phyloP scores from a whole-genome alignment of 352 stramenopile genomes.

The Phytophthora capsici region DNA sequence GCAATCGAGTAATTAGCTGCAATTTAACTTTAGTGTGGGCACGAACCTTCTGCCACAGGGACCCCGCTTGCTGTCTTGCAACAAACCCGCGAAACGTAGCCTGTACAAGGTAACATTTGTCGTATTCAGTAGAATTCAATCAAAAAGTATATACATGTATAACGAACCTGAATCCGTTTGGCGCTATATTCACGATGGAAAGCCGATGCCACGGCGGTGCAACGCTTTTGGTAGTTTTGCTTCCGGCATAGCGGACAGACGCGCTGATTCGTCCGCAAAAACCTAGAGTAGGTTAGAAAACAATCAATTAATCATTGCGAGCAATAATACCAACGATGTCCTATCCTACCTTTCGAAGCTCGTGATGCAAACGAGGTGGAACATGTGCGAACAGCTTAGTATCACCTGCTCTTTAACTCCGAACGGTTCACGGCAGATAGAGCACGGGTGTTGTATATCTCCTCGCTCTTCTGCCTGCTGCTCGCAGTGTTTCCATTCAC shows the following conservation, averaged over 20 bases:
- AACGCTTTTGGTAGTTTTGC: conserved; percentile 82
- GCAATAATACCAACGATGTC: not conserved
- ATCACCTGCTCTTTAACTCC: conserved; percentile 82
- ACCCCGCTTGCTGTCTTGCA: conserved; percentile 24
- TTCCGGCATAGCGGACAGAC: conserved; percentile 88
- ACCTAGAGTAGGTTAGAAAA: conserved; percentile 33
- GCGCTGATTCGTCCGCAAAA: conserved; percentile 76
- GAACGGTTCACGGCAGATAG: conserved; percentile 82
- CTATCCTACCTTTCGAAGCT: conserved; percentile 74
- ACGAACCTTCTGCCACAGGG: conserved; percentile 44
- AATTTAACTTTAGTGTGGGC: too few species aligned
- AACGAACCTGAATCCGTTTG: conserved; percentile 57
- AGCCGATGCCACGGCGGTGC: conserved; percentile 54
- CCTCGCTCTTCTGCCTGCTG: conserved; percentile 65
- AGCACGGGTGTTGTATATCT: conserved; percentile 73
- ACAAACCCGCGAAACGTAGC: conserved; percentile 44
- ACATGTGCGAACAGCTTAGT: conserved; percentile 88
- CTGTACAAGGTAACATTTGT: conserved; percentile 19
- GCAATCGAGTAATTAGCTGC: not conserved
- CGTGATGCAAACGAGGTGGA: conserved; percentile 80
- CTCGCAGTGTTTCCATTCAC: conserved; percentile 81
- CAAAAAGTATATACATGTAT: too few species aligned
- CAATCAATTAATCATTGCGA: not conserved
- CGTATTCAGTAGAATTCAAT: too few species aligned
- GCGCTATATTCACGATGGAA: conserved; percentile 63